Base-by-base conservation (phyloP, 2,329 filamentous ascomycete species). In the Elsinoe perseae region DNA sequence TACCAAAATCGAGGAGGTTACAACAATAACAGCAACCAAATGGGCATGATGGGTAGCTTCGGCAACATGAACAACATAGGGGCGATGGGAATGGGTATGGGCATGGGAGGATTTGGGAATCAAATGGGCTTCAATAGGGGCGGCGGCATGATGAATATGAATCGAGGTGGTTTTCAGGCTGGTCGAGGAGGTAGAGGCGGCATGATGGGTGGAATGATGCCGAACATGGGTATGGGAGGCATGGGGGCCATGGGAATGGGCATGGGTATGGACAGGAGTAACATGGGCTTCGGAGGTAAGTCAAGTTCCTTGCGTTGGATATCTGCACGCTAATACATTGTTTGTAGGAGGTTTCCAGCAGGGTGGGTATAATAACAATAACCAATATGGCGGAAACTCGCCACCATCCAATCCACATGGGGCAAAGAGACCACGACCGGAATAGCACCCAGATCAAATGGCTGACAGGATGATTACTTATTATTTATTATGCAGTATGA, bases 351-450 rank as follows among this genome's bases (percentile, higher is more conserved):
- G 59, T 65, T 63, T 46, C 83, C 38, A 85, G 74, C 81, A 81
- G 65, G 78, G 80, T 56, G 81, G 84, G 65, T 92, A 90, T 72
- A 87, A 86, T 66, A 81, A 84, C 34, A 81, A 36, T 14, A 36
- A 78, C 57, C 90, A 89, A 73, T 92, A 89, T 69, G 75, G 77
- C 48, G 53, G 56, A 12, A 56, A 38, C 34, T 23, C 55, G 10
- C 25, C 40, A 27, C 52, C 44, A 36, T 54, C 54, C 21, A 61
- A 61, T 20, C 59, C 59, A 3, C 59, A 61, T 43, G 59, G 59
- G 16, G 55, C 59, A 6, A 61, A 61, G 34, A 56, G 59, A 44
- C 57, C 57, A 36, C 57, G 59, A 25, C 57, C 59, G 32, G 59
- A 61, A 42, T 61, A 59, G 52, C 16, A 21, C 14, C 18, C 6